These are phyloP conservation scores for Clonostachys chloroleuca DNA, from an alignment of 2,329 filamentous ascomycete genomes.

Conservation along the genomic window DNA sequence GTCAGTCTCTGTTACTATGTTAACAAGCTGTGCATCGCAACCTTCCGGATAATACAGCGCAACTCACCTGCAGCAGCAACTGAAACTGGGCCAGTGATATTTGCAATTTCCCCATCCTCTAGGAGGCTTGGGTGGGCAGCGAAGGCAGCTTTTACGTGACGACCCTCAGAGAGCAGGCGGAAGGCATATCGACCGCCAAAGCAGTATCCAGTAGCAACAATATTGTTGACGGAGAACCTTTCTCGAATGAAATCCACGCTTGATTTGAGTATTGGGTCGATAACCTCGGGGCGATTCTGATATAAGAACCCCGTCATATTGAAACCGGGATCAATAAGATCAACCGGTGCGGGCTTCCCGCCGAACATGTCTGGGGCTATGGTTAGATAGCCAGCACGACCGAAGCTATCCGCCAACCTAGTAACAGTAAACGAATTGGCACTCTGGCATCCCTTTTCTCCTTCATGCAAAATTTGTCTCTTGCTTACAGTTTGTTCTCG, in stretches of 20 bases:
- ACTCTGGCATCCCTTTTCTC: neutral
- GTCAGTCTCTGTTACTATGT: constrained; percentile 39
- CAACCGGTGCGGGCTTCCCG: constrained; percentile 10
- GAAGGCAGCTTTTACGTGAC: constrained; percentile 48
- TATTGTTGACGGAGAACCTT: constrained; percentile 33
- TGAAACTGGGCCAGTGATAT: constrained; percentile 44
- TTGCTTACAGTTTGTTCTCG: constrained; percentile 6
- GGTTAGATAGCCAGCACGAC: constrained; percentile 15
- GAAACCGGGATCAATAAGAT: constrained; percentile 9
- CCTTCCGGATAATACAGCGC: constrained; percentile 47
- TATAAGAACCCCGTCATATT: constrained; percentile 11
- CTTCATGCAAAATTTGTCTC: neutral
- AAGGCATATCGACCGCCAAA: constrained; percentile 54
- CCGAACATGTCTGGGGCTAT: constrained; percentile 16
- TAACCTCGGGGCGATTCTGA: constrained; percentile 7
- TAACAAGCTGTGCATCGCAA: constrained; percentile 33
- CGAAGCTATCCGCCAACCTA: constrained; percentile 15
- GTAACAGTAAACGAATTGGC: constrained; percentile 1
- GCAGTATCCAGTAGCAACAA: constrained; percentile 55
- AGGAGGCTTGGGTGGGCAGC: constrained; percentile 59
- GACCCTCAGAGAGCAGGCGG: constrained; percentile 44
- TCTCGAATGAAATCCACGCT: constrained; percentile 22
- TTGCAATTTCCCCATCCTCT: constrained; percentile 46
- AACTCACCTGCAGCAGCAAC: constrained; percentile 53
- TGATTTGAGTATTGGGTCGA: constrained; percentile 12